phyloP scores from a whole-genome alignment of 768 basidiomycete species.

The Pisolithus microcarpus region DNA sequence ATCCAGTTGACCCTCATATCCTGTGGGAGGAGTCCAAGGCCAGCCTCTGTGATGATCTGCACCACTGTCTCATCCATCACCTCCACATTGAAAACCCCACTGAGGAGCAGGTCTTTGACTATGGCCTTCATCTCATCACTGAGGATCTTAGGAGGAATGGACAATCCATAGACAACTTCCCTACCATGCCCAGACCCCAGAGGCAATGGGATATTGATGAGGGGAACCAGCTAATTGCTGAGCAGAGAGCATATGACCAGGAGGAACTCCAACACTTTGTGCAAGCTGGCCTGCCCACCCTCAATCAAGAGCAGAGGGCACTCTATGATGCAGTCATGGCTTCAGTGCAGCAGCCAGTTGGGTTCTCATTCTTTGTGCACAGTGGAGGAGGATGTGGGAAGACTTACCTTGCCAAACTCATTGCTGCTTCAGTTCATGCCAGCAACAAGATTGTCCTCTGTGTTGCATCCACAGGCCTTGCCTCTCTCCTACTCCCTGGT shows the following conservation, averaged over 20 bases:
- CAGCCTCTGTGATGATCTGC: no score
- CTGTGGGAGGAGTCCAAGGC: no score
- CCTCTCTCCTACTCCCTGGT: conserved; percentile 35
- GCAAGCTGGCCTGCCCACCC: conserved; percentile 2
- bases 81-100: no score
- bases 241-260: conserved; percentile 3
- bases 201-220: conserved; percentile 12
- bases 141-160: no score
- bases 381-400: conserved; percentile 41
- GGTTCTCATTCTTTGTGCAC: conserved; percentile 31
- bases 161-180: neutral
- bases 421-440: conserved; percentile 23
- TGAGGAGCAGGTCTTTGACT: no score
- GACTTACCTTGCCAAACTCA: conserved; percentile 35
- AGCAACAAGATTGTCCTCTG: conserved; percentile 33
- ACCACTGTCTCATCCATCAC: no score
- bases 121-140: no score
- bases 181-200: neutral
- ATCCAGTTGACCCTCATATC: no score
- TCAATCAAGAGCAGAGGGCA: conserved; percentile 26
- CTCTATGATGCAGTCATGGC: conserved; percentile 26
- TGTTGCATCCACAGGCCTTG: conserved; percentile 46
- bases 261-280: conserved; percentile 7
- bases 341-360: conserved; percentile 11
- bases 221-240: conserved; percentile 13